phyloP scores from a whole-genome alignment of 495 filamentous ascomycete genomes.

The Hypomontagnella submonticulosa region DNA sequence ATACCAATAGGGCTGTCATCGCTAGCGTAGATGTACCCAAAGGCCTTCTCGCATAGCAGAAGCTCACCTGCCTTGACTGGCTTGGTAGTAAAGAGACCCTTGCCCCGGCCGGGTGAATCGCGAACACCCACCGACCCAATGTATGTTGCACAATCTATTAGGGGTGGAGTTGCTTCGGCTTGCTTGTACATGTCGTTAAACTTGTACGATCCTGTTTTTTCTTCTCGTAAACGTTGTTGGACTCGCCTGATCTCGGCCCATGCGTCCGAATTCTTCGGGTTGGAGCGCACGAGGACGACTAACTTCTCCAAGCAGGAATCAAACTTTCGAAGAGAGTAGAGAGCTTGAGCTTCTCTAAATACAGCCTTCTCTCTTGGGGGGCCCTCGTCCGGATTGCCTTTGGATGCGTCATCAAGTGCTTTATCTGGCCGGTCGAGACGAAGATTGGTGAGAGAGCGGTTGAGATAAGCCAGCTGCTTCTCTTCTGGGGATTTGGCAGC shows the following conservation, averaged over 20 bases:
- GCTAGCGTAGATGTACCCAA: constrained; percentile 48
- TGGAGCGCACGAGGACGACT: constrained; percentile 30
- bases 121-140: constrained; percentile 44
- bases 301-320: constrained; percentile 47
- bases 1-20: constrained; percentile 2
- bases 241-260: constrained; percentile 47
- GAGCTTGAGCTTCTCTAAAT: constrained; percentile 58
- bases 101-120: constrained; percentile 45
- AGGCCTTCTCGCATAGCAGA: constrained; percentile 67
- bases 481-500: constrained; percentile 24
- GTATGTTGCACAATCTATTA: constrained; percentile 61
- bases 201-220: constrained; percentile 55
- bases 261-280: constrained; percentile 48
- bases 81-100: constrained; percentile 61
- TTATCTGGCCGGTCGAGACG: constrained; percentile 52
- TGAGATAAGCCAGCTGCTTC: constrained; percentile 41
- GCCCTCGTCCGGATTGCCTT: constrained; percentile 24
- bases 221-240: constrained; percentile 46
- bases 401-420: constrained; percentile 53
- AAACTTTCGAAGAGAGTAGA: constrained; percentile 59
- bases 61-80: constrained; percentile 63
- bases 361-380: constrained; percentile 55
- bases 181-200: constrained; percentile 56
- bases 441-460: constrained; percentile 57
- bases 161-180: constrained; percentile 46